Evolutionary conservation across 345 rosid genomes (phyloP).

Genomic region (Eucalyptus fibrosa): DNA sequence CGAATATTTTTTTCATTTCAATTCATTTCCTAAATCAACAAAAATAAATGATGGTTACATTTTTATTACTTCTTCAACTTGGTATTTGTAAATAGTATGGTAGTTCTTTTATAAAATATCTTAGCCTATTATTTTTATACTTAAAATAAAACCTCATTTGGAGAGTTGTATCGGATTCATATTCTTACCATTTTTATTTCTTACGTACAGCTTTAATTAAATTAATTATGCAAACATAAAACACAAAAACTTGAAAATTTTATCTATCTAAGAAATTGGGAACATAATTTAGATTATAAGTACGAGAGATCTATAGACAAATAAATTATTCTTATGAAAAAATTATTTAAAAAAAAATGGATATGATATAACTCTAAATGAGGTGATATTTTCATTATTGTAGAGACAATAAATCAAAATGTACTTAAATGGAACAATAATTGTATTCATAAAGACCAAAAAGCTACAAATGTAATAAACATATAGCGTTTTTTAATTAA

Average conservation of each 20-base stretch:
- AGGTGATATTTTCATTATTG: not conserved
- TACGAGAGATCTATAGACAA: not conserved
- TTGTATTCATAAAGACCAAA: too few relatives aligned
- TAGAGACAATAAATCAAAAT: not conserved
- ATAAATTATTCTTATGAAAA: not conserved
- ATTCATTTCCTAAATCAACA: not conserved
- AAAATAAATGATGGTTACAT: not conserved
- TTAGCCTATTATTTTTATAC: not conserved
- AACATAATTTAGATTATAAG: not conserved
- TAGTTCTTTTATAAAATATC: not conserved
- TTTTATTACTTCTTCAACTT: not conserved
- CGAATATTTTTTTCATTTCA: not conserved
- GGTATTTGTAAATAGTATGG: not conserved
- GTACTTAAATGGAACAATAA: not conserved
- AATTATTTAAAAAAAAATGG: not conserved
- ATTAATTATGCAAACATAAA: too few relatives aligned
- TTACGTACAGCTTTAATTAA: too few relatives aligned
- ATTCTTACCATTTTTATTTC: not conserved
- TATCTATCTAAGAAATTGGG: too few relatives aligned
- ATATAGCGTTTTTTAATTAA: too few relatives aligned
- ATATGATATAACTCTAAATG: not conserved
- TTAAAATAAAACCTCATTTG: not conserved
- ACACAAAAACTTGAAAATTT: too few relatives aligned
- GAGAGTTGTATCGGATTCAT: not conserved
- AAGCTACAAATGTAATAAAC: too few relatives aligned